These are phyloP conservation scores for Metarhizium humberi DNA, from an alignment of 2,329 filamentous ascomycete species.

Conservation along the genomic window DNA sequence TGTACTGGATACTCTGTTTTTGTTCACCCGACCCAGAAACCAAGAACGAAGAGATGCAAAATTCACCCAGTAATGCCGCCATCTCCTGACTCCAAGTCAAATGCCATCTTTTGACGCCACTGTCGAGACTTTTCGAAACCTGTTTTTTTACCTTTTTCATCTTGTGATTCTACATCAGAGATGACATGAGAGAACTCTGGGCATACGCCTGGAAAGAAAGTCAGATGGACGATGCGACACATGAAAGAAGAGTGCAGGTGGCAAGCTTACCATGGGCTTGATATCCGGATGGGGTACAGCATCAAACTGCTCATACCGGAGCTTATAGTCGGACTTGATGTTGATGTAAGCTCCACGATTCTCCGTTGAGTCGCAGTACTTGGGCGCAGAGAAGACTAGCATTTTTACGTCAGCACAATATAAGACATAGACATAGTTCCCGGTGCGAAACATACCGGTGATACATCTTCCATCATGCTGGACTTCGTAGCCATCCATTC, in stretches of 20 bases:
- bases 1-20: conserved; percentile 3
- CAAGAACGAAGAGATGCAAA: conserved; percentile 1
- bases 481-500: conserved; percentile 98
- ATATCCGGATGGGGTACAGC: conserved; percentile 94
- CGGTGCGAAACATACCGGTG: conserved; percentile 51
- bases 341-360: conserved; percentile 99
- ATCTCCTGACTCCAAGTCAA: conserved; percentile 8
- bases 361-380: conserved; percentile 95
- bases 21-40: background rate
- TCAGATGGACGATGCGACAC: background rate
- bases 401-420: conserved; percentile 14
- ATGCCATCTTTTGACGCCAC: conserved; percentile 1
- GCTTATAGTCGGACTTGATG: conserved; percentile 82
- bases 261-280: conserved; percentile 66
- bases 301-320: conserved; percentile 88
- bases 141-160: background rate
- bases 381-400: conserved; percentile 88
- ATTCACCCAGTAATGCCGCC: conserved; percentile 3
- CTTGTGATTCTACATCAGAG: conserved; percentile 49
- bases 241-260: background rate
- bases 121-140: background rate
- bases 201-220: conserved; percentile 59
- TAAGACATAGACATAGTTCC: background rate
- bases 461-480: conserved; percentile 95
- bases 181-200: conserved; percentile 70